Base-by-base conservation (phyloP, 495 filamentous ascomycete species). In the Lasiosphaeriaceae sp. region DNA sequence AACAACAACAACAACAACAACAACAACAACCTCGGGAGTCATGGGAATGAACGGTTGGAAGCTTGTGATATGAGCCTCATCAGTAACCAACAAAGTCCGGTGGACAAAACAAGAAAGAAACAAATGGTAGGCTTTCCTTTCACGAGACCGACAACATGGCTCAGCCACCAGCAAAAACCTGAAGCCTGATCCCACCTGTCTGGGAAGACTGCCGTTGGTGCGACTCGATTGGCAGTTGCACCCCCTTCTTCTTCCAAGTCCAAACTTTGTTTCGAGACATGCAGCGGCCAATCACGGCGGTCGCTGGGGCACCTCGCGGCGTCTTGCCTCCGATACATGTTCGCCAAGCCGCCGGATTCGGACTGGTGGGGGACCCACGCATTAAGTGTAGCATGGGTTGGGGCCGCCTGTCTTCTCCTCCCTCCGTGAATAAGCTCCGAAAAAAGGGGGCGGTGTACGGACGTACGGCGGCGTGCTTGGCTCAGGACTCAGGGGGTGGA, bases 201-300 rank as follows among this genome's bases (percentile, higher is more conserved):
- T 49, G 46, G 46, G n/a, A n/a, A n/a, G n/a, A n/a, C n/a, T n/a
- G n/a, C n/a, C n/a, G n/a, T n/a, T n/a, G n/a, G n/a, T n/a, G n/a
- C n/a, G n/a, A n/a, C n/a, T n/a, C n/a, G n/a, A n/a, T n/a, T n/a
- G n/a, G n/a, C n/a, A n/a, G n/a, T n/a, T n/a, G n/a, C n/a, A n/a
- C n/a, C n/a, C n/a, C n/a, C n/a, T n/a, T n/a, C n/a, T n/a, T n/a
- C n/a, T n/a, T n/a, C n/a, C n/a, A n/a, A 31, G 55, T 11, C 55
- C 11, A 22, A 39, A n/a, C 48, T 52, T 53, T 35, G 44, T 47
- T 57, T 54, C 46, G 26, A 61, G 54, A 61, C 54, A 50, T 49
- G 49, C 49, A 19, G 4, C 51, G 20, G 26, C 61, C 62, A 64
- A 64, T 64, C 47, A 58, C 62, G 52, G 55, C 39, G 37, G 39